Evolutionary conservation across 169 alveolate species (phyloP), one percentile per base, ranked within the genome.

Genomic region (Neospora caninum): DNA sequence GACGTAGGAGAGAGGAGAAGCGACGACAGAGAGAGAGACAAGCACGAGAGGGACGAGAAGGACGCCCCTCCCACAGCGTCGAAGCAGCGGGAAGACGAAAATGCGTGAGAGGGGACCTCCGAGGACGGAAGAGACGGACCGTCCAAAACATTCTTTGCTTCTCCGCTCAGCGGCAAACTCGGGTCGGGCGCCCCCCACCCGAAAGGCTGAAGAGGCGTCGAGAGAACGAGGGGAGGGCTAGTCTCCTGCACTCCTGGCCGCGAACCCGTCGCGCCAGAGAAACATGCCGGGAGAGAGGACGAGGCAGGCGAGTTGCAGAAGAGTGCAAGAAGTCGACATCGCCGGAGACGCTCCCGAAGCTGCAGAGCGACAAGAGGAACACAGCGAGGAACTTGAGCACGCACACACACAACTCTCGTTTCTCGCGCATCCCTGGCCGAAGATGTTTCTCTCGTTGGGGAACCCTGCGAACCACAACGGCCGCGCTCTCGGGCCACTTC

Each of bases 1-100:
- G 83, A 78, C 43, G 42, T 20, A 22, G 39, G 42, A 20, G 86
- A 78, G 86, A n/a, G n/a, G 45, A 38, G 45, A 78, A 38, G 86
- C 9, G 86, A 78, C 86, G 86, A 78, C 86, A 78, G 45, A 16
- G 73, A 64, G 73, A 64, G 73, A 64, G 73, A 64, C 73, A 64
- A 27, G 20, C 73, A 64, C 16, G n/a, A 27, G 31, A 64, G 73
- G 7, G 34, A 27, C n/a, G 73, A 64, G n/a, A 27, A 27, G 20
- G 73, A 27, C 4, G 73, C 73, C 34, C 73, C 73, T 64, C 73
- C 73, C 73, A 27, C 73, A 27, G 34, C 58, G 58, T 49, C 58
- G 58, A 49, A 49, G 82, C 38, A 9, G 34, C 82, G 82, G 39
- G 27, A 64, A 64, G 73, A 64, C n/a, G 73, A 64, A 64, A 64